Conservation (phyloP, 805 yeast genomes). For the Pichia paraexigua region DNA sequence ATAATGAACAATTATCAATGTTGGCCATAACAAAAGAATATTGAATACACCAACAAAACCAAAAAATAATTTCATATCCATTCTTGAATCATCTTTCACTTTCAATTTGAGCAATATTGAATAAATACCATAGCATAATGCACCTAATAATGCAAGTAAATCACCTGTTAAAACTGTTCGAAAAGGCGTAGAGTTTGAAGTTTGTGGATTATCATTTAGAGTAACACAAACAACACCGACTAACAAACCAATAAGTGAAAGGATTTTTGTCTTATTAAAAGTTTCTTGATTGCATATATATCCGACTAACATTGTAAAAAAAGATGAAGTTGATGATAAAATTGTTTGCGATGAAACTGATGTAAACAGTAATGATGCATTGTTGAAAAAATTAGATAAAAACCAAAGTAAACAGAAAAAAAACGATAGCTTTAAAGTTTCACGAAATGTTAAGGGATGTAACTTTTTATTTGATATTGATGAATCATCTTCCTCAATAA, state of each 20-base stretch:
- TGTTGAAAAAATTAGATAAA: constrained; percentile 78
- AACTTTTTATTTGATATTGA: not conserved
- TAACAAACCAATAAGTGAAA: constrained; percentile 65
- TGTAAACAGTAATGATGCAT: constrained; percentile 80
- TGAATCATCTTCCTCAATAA: constrained; percentile 1
- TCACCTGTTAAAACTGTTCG: constrained; percentile 52
- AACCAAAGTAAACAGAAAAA: constrained; percentile 90
- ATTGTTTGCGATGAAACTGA: constrained; percentile 94
- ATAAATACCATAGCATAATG: constrained; percentile 85
- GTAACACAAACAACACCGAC: constrained; percentile 78
- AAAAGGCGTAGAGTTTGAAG: constrained; percentile 17
- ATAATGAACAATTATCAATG: constrained; percentile 56
- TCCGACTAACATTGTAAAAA: constrained; percentile 84
- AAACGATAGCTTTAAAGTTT: constrained; percentile 66
- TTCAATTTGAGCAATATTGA: constrained; percentile 73
- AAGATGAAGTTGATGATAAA: constrained; percentile 83
- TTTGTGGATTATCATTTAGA: constrained; percentile 44
- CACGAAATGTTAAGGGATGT: constrained; percentile 35
- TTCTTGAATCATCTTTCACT: constrained; percentile 63
- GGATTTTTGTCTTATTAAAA: constrained; percentile 54
- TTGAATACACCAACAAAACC: constrained; percentile 93
- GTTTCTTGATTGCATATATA: constrained; percentile 61
- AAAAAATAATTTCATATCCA: constrained; percentile 82
- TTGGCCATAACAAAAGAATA: constrained; percentile 72
- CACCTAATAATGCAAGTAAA: constrained; percentile 71